Base-by-base conservation (phyloP, 176 grass and related monocot genomes). In the Ananas comosus region DNA sequence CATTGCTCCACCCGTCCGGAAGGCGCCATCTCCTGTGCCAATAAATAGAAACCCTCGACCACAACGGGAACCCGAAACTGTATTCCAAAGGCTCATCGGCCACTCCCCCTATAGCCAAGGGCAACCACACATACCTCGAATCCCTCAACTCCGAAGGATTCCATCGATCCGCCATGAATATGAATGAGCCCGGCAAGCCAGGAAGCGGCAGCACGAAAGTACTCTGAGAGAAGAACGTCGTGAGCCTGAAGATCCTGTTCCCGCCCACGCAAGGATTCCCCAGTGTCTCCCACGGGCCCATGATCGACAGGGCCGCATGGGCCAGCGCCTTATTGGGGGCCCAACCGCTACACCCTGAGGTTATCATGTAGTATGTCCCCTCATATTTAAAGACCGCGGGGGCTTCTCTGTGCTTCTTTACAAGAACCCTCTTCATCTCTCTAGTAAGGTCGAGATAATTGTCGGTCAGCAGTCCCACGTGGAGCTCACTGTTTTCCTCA, bases 101-200 rank as follows among this genome's bases (percentile, higher is more conserved):
- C 57, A 94, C 65, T 11, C 95, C 95, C 18, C 87, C 95, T 12
- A 99, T 22, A 14, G 78, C 82, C 70, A 99, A 65, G 72, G 95
- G 95, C 56, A 99, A 65, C 95, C 95, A 99, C 13, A 99, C 75
- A 0, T 94, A 94, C 16, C 95, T 86, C 0, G 95, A 99, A 75
- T 99, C 84, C 33, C 52, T 82, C 65, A 99, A 83, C 10, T 94
- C 81, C 0, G 95, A 80, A 10, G 95, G 95, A 67, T 88, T 99
- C 95, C 95, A 99, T 53, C 95, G 85, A 65, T 99, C 95, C 0
- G 95, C 95, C 90, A 99, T 99, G 75, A 99, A 99, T 53, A 99
- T 86, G 76, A 99, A 99, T 48, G 85, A 81, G 12, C 90, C 90
- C 1, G 82, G 76, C 13, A 99, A 66, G 4, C 87, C 95, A 65